These are phyloP conservation scores for Yamadazyma jaroonii DNA, from an alignment of 1,139 yeast species.

Conservation along the genomic window DNA sequence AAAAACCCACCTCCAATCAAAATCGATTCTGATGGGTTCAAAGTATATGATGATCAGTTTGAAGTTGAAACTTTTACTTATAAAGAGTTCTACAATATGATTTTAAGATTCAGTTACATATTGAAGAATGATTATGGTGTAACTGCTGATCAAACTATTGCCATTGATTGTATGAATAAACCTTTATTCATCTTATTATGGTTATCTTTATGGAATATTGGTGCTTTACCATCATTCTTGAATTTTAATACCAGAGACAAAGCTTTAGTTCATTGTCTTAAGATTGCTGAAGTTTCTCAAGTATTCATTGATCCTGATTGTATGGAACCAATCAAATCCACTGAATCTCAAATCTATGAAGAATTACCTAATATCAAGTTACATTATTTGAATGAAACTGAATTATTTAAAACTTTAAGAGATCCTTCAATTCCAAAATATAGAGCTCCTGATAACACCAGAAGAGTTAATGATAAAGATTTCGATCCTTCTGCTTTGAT, in stretches of 20 bases:
- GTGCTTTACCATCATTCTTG: slow-evolving; percentile 85
- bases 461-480: slow-evolving; percentile 57
- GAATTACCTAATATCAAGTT: slow-evolving; percentile 42
- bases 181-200: slow-evolving; percentile 78
- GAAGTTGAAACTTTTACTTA: slow-evolving; percentile 65
- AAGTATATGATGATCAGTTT: slow-evolving; percentile 53
- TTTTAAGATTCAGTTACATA: slow-evolving; percentile 64
- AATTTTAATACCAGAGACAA: slow-evolving; percentile 76
- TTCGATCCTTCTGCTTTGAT: slow-evolving; percentile 69
- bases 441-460: slow-evolving; percentile 52
- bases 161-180: slow-evolving; percentile 75
- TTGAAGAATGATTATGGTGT: slow-evolving; percentile 64
- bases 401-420: slow-evolving; percentile 37
- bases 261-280: slow-evolving; percentile 78
- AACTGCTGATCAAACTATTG: slow-evolving; percentile 66
- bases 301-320: slow-evolving; percentile 78
- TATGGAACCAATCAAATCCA: slow-evolving; percentile 49
- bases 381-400: slow-evolving; percentile 56
- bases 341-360: slow-evolving; percentile 46
- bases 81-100: slow-evolving; percentile 60
- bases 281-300: slow-evolving; percentile 60
- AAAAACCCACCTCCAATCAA: slow-evolving; percentile 28
- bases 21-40: slow-evolving; percentile 30
- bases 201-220: slow-evolving; percentile 88
- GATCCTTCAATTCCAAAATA: slow-evolving; percentile 50